Percentiles rank a stretch among this genome's conserved stretches.
Conservation (phyloP, 768 basidiomycete genomes). For the Boletellus sp. region DNA sequence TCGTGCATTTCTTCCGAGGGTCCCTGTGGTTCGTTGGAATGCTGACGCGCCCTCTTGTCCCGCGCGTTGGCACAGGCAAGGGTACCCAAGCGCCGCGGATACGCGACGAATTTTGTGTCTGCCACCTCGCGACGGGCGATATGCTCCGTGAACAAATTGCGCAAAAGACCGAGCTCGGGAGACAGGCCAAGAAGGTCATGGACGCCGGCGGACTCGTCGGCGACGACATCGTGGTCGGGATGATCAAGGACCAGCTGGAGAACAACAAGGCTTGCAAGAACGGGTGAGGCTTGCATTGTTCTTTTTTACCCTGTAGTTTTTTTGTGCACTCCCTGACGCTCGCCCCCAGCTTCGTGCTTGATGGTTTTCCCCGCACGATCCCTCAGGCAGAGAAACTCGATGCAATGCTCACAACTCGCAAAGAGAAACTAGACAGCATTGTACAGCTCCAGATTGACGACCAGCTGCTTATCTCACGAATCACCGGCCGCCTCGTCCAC, state of each 20-base stretch:
- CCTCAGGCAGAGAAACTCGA: conserved; percentile 96
- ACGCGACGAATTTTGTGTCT: conserved; percentile 89
- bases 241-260: conserved; percentile 95
- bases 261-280: conserved; percentile 92
- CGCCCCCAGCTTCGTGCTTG: conserved; percentile 81
- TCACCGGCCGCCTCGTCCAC: conserved; percentile 95
- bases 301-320: not conserved
- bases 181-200: conserved; percentile 96
- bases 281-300: conserved; percentile 61
- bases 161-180: conserved; percentile 81
- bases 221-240: conserved; percentile 96
- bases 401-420: conserved; percentile 75
- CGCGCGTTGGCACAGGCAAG: conserved; percentile 62
- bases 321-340: not conserved
- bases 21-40: not conserved
- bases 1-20: too few relatives aligned
- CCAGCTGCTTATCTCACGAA: conserved; percentile 93
- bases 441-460: conserved; percentile 92
- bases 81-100: conserved; percentile 97
- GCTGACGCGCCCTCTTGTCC: not conserved
- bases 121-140: conserved; percentile 98
- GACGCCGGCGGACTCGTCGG: conserved; percentile 92
- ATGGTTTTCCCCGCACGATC: conserved; percentile 99
- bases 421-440: conserved; percentile 89
- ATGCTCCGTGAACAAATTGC: conserved; percentile 95